phyloP scores from a whole-genome alignment of 1,139 yeast species.

The Nadsonia commutata region DNA sequence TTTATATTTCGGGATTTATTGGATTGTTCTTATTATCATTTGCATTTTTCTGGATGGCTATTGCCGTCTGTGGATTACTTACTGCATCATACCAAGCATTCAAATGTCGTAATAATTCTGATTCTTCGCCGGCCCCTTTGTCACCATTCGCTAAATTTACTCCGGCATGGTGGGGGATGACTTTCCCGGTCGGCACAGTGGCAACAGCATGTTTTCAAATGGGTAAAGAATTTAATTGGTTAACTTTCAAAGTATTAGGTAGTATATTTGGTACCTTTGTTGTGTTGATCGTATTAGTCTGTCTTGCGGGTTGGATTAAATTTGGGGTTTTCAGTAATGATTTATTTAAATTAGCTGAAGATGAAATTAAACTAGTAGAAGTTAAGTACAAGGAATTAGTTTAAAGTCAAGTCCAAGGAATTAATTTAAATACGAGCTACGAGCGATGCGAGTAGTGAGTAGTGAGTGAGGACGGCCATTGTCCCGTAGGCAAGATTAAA shows the following conservation, averaged over 20 bases:
- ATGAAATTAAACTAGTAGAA: too few relatives aligned
- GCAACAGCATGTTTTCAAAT: conserved; percentile 43
- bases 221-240: conserved; percentile 30
- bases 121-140: conserved; percentile 11
- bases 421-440: too few relatives aligned
- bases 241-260: conserved; percentile 45
- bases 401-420: too few relatives aligned
- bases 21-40: conserved; percentile 40
- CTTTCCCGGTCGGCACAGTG: conserved; percentile 86
- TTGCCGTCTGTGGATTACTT: conserved; percentile 24
- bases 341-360: conserved; percentile 2
- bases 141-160: conserved; percentile 30
- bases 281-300: conserved; percentile 25
- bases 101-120: neutral
- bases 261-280: conserved; percentile 42
- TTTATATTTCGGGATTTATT: conserved; percentile 14
- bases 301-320: conserved; percentile 24
- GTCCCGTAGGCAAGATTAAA: too few relatives aligned
- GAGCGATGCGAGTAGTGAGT: too few relatives aligned
- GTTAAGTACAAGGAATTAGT: too few relatives aligned
- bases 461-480: too few relatives aligned
- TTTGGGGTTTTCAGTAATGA: conserved; percentile 14
- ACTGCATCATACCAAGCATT: neutral
- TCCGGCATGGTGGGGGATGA: conserved; percentile 70
- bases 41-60: conserved; percentile 49